Base-by-base conservation (phyloP, 176 grass and related monocot species). In the maize (Zea mays) region DNA sequence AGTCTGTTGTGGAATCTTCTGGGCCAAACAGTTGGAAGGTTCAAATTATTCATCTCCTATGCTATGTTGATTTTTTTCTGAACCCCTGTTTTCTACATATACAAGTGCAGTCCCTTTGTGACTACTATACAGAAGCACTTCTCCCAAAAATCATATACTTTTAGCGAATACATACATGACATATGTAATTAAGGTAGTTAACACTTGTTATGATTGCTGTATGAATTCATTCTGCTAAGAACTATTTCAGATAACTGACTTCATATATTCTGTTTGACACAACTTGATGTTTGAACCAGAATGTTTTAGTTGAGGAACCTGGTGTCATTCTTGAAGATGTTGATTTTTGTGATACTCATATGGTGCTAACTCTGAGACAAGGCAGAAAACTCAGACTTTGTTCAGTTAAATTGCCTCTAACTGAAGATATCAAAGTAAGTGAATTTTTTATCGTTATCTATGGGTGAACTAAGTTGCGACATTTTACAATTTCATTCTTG, bases 331-430 rank as follows among this genome's bases (percentile, higher is more conserved):
- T 94, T 45, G 81, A 90, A 88, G 95, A 98, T 84, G 62, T 88
- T 68, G 95, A 98, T 81, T 94, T 98, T 87, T 98, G 91, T 77
- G 83, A 88, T 79, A 92, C 91, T 62, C 89, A 98, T 80, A 85
- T 98, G 87, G 91, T 94, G 69, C 95, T 98, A 86, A 58, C 90
- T 81, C 37, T 94, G 56, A 94, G 67, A 81, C 66, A 92, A 90
- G 89, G 84, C 14, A 88, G 81, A 85, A 85, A 82, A 72, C 79
- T 90, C 9, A 85, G 74, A 81, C 76, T 94, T 40, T 98, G 87
- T 90, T 94, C 87, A 57, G 57, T 94, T 74, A 80, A 85, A 33
- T 72, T 94, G 68, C 89, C 87, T 85, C 61, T 98, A 63, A 86
- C 85, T 64, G 44, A 79, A 77, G 79, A 76, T 45, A 82, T 84